A percentile compares a stretch with the other conserved stretches of the same genome.
Evolutionary conservation across 331 rosid genomes (phyloP).

Genomic region (Rhamnella rubrinervis): DNA sequence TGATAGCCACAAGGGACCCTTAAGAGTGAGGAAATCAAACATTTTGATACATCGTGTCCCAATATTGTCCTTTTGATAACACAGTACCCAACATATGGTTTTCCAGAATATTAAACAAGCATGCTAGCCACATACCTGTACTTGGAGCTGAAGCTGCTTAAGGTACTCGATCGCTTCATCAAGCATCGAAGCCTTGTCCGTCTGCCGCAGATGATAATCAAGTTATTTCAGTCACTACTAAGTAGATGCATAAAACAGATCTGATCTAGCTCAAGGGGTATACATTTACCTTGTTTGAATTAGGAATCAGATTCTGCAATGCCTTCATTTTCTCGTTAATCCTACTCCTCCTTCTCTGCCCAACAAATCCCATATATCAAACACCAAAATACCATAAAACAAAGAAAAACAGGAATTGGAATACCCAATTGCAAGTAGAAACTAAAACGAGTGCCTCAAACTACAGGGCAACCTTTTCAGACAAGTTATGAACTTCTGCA

Average conservation of each 20-base stretch:
- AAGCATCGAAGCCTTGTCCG: conserved; percentile 93
- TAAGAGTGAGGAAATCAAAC: no score
- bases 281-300: conserved; percentile 67
- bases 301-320: conserved; percentile 83
- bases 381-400: conserved; percentile 4
- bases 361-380: conserved; percentile 26
- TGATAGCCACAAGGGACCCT: no score
- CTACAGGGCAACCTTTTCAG: conserved; percentile 66
- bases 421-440: not conserved
- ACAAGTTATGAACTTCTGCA: conserved; percentile 89
- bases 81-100: not conserved
- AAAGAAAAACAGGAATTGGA: not conserved
- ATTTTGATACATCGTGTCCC: not conserved
- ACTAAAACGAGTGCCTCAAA: not conserved
- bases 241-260: not conserved
- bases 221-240: conserved; percentile 4
- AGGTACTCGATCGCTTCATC: conserved; percentile 94
- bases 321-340: conserved; percentile 94
- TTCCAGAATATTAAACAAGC: not conserved
- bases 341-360: conserved; percentile 91
- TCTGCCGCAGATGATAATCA: conserved; percentile 47
- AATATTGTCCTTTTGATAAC: not conserved
- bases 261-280: not conserved
- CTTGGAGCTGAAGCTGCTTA: conserved; percentile 97
- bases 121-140: conserved; percentile 57